These are phyloP conservation scores for Alternaria tenuissima DNA, from an alignment of 2,329 filamentous ascomycete species.

Conservation along the genomic window DNA sequence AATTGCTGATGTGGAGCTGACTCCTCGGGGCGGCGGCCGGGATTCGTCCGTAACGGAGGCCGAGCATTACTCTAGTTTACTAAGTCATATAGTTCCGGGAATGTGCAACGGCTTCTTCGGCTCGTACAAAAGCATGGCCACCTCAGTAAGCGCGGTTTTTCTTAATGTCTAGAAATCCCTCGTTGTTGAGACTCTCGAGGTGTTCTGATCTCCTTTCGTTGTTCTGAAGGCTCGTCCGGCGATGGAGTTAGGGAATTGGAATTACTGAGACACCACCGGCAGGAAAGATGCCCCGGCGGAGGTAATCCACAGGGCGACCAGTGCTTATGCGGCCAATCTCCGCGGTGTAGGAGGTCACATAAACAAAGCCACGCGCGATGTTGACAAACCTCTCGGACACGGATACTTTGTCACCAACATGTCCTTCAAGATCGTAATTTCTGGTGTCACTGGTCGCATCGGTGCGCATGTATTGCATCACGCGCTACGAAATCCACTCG, in stretches of 20 bases:
- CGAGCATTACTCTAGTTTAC: constrained; percentile 16
- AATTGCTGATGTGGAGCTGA: constrained; percentile 33
- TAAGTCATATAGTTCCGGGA: constrained; percentile 1
- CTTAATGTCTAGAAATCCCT: not conserved
- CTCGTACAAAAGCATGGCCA: not conserved
- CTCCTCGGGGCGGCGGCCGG: constrained; percentile 34
- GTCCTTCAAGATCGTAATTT: constrained; percentile 20
- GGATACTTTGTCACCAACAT: constrained; percentile 15
- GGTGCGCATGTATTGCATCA: constrained; percentile 21
- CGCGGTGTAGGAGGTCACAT: constrained; percentile 20
- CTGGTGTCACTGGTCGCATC: constrained; percentile 24
- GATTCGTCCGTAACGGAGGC: constrained; percentile 37
- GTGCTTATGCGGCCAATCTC: constrained; percentile 28
- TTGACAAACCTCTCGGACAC: constrained; percentile 4
- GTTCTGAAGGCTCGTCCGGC: not conserved
- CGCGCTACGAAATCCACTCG: constrained; percentile 16
- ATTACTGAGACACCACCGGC: constrained; percentile 5
- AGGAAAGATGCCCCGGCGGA: constrained; percentile 12
- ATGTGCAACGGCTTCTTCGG: not conserved
- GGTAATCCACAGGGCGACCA: constrained; percentile 10
- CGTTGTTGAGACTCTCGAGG: not conserved
- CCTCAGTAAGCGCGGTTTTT: not conserved
- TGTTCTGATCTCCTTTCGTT: not conserved
- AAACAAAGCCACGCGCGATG: constrained; percentile 12
- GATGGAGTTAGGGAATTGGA: not conserved